Conservation (phyloP, 1,139 yeast genomes). For the Diutina pseudorugosa region DNA sequence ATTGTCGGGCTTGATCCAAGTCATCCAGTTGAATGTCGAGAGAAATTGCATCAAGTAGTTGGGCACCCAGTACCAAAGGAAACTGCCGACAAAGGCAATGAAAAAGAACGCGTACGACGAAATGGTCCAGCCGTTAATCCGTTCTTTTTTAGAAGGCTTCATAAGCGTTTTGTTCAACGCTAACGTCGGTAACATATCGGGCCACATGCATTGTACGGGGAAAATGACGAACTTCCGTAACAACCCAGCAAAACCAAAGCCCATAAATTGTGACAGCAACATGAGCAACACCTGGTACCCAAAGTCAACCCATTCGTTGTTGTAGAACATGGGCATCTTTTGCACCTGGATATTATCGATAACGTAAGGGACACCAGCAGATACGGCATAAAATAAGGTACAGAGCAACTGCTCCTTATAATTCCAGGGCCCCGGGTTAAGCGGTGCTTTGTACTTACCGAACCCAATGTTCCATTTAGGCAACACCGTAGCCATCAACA, state of each 20-base stretch:
- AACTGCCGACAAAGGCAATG: constrained; percentile 20
- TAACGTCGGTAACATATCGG: constrained; percentile 39
- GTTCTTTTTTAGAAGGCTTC: constrained; percentile 25
- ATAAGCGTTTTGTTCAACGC: constrained; percentile 44
- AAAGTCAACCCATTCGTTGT: constrained; percentile 28
- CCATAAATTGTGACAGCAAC: constrained; percentile 16
- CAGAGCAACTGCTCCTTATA: constrained; percentile 59
- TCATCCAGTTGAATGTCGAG: constrained; percentile 47
- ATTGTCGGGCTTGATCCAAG: constrained; percentile 50
- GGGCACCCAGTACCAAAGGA: constrained; percentile 48
- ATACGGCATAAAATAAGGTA: constrained; percentile 31
- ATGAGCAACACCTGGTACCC: constrained; percentile 36
- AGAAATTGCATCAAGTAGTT: constrained; percentile 37
- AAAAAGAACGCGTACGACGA: constrained; percentile 35
- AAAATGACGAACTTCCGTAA: constrained; percentile 42
- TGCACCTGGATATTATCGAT: constrained; percentile 27
- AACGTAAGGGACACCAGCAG: constrained; percentile 32
- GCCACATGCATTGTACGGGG: constrained; percentile 48
- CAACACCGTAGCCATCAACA: constrained; percentile 19
- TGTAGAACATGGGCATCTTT: constrained; percentile 18
- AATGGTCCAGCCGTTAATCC: constrained; percentile 40
- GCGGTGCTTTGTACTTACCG: constrained; percentile 25
- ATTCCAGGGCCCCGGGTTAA: constrained; percentile 52
- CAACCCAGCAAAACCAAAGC: constrained; percentile 3
- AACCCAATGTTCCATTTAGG: constrained; percentile 37